A percentile compares a stretch with the other conserved stretches of the same genome.
These are phyloP conservation scores for Plasmodium knowlesi DNA, from an alignment of 169 alveolate genomes.

Conservation along the genomic window DNA sequence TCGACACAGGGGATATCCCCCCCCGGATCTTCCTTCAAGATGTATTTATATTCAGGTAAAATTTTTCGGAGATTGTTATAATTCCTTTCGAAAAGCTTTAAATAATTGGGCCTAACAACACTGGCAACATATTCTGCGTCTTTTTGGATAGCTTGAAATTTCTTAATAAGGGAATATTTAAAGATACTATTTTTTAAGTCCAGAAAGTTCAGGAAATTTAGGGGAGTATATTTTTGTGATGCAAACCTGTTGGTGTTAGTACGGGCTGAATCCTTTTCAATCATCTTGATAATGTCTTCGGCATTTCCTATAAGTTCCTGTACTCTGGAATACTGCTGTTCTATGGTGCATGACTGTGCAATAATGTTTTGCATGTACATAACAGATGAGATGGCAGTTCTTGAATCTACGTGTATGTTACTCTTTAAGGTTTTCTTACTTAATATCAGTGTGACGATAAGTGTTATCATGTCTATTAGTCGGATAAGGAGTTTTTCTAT, in stretches of 20 bases:
- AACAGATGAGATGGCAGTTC: conserved; percentile 47
- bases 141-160: conserved; percentile 52
- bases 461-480: conserved; percentile 30
- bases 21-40: not conserved
- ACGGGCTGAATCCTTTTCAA: conserved; percentile 32
- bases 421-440: conserved; percentile 16
- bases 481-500: conserved; percentile 45
- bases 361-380: conserved; percentile 65
- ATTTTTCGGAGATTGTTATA: conserved; percentile 25
- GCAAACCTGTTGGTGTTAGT: not conserved
- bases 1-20: not conserved
- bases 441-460: conserved; percentile 32
- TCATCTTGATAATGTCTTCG: conserved; percentile 43
- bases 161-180: conserved; percentile 31
- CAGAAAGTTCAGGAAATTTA: conserved; percentile 2
- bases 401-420: conserved; percentile 17
- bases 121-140: conserved; percentile 42
- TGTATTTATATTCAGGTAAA: not conserved
- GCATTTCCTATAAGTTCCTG: conserved; percentile 72
- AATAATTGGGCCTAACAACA: conserved; percentile 59
- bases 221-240: not conserved
- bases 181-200: conserved; percentile 45
- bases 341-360: conserved; percentile 57
- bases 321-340: conserved; percentile 69
- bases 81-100: conserved; percentile 60